phyloP scores from a whole-genome alignment of 2,329 filamentous ascomycete species.

The Trichoderma oligosporum region DNA sequence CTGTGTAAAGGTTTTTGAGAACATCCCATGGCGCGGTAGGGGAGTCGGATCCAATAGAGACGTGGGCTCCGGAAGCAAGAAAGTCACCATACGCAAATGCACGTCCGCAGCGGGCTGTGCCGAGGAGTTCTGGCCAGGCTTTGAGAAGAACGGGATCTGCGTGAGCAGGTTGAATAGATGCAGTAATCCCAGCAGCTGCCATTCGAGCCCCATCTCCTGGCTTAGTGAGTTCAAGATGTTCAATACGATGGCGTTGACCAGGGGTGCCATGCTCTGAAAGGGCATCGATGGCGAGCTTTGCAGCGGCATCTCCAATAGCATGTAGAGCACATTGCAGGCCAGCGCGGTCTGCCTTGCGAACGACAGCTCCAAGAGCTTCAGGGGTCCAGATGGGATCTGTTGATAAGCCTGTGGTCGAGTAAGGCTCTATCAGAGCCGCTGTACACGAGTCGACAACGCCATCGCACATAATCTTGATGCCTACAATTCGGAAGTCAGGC shows the following conservation, averaged over 20 bases:
- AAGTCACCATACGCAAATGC: constrained; percentile 14
- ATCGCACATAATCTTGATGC: constrained; percentile 14
- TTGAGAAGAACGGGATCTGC: constrained; percentile 8
- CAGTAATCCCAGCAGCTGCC: constrained; percentile 6
- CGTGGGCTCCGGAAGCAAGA: background rate
- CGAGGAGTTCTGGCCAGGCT: constrained; percentile 9
- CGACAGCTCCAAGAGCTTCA: constrained; percentile 6
- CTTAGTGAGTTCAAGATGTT: constrained; percentile 5
- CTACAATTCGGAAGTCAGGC: constrained; percentile 11
- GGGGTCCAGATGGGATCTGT: constrained; percentile 3
- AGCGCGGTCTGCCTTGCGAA: constrained; percentile 2
- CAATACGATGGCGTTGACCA: constrained; percentile 9
- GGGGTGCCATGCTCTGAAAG: constrained; percentile 11
- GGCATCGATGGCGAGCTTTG: constrained; percentile 10
- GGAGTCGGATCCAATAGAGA: constrained; percentile 4
- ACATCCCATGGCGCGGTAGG: constrained; percentile 12
- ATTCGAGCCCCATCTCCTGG: constrained; percentile 9
- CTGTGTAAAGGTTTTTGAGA: constrained; percentile 8
- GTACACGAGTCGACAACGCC: constrained; percentile 13
- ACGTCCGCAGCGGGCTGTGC: background rate
- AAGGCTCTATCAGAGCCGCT: constrained; percentile 9
- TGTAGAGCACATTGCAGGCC: constrained; percentile 10
- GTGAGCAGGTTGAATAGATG: constrained; percentile 12
- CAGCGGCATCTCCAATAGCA: constrained; percentile 13
- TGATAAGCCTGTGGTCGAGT: constrained; percentile 6